Evolutionary conservation across 148 eudicot species (phyloP).

Genomic region (Amaranthus hypochondriacus): DNA sequence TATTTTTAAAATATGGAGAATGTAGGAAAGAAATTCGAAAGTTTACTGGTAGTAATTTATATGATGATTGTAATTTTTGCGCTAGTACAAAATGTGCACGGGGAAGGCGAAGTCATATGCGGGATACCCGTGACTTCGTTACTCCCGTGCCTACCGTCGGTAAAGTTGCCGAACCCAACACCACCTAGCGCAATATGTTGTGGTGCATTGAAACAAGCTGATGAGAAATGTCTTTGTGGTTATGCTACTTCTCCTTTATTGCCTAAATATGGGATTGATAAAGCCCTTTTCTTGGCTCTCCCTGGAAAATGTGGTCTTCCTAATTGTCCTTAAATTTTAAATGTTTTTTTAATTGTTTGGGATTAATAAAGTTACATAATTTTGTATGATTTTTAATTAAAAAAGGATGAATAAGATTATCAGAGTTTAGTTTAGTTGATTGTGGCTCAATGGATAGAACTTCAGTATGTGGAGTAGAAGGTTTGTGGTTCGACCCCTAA

Average conservation of each 20-base stretch:
- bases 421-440: too few relatives aligned
- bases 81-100: neutral
- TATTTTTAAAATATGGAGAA: neutral
- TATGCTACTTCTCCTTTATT: conserved; percentile 10
- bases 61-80: neutral
- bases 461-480: too few relatives aligned
- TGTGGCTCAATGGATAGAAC: too few relatives aligned
- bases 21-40: neutral
- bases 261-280: neutral
- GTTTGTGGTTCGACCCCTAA: too few relatives aligned
- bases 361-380: neutral
- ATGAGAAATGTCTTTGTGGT: conserved; percentile 9
- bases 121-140: neutral
- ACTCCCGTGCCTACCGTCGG: conserved; percentile 5
- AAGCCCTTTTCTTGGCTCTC: conserved; percentile 15
- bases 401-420: too few relatives aligned
- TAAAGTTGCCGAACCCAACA: conserved; percentile 10
- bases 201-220: neutral
- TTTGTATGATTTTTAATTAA: neutral
- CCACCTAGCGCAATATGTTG: conserved; percentile 14
- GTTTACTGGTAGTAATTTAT: conserved; percentile 8
- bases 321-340: neutral
- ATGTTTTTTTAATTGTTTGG: neutral
- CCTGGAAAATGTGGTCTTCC: conserved; percentile 16
- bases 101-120: neutral